These are phyloP conservation scores for Aspergillus spinulosporus DNA, from an alignment of 2,329 filamentous ascomycete species.

Conservation along the genomic window DNA sequence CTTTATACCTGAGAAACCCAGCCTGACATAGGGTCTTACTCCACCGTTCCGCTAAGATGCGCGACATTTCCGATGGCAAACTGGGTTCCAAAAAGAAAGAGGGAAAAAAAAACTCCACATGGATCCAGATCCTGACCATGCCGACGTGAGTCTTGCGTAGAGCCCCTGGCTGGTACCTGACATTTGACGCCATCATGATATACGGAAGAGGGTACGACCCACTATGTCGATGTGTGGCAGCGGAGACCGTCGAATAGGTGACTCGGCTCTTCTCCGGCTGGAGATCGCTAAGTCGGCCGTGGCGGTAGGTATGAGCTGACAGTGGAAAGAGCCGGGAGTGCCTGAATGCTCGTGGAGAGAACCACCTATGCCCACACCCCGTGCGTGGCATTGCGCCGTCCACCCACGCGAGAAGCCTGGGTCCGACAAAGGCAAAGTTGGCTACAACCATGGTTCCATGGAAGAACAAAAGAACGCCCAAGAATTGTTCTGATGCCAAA, in stretches of 20 bases:
- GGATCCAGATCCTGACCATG: constrained; percentile 10
- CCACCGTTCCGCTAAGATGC: neutral
- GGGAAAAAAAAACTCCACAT: constrained; percentile 8
- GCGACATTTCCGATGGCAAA: constrained; percentile 11
- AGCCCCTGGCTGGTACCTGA: constrained; percentile 16
- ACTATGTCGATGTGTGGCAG: neutral
- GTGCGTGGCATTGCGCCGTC: constrained; percentile 6
- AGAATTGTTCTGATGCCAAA: constrained; percentile 1
- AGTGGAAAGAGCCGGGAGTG: constrained; percentile 4
- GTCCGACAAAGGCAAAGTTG: constrained; percentile 11
- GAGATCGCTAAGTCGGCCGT: constrained; percentile 2
- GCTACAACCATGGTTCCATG: constrained; percentile 5
- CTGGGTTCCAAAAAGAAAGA: neutral
- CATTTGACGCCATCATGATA: constrained; percentile 7
- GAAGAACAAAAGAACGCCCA: constrained; percentile 2
- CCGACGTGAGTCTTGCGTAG: constrained; percentile 1
- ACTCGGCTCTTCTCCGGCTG: neutral
- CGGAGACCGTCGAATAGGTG: neutral
- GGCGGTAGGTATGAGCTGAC: neutral
- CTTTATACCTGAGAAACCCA: constrained; percentile 13
- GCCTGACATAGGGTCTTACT: neutral
- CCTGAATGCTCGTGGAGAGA: constrained; percentile 5
- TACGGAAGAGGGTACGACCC: neutral
- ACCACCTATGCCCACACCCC: too few species aligned
- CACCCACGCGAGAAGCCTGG: neutral